Percentiles rank a stretch among this genome's conserved stretches.
Evolutionary conservation across 2,329 filamentous ascomycete genomes (phyloP).

Genomic region (Thielaviopsis musarum): DNA sequence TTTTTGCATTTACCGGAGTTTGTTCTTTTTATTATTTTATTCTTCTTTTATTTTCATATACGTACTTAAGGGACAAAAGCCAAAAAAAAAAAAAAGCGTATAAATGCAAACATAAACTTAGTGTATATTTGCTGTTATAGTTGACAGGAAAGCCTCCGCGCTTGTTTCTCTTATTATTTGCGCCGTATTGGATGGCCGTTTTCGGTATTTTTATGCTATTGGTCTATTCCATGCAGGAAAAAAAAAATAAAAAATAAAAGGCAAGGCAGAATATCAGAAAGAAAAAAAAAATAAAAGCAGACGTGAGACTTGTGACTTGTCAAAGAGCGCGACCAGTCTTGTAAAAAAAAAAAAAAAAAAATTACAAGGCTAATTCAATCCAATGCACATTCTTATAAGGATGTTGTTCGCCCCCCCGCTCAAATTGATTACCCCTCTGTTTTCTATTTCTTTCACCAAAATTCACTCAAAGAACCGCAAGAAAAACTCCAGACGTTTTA

Average conservation of each 20-base stretch:
- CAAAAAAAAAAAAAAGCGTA: no score
- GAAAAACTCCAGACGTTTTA: no score
- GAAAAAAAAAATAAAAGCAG: neutral
- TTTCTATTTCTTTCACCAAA: neutral
- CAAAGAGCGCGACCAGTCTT: neutral
- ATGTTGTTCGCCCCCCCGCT: neutral
- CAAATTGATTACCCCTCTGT: neutral
- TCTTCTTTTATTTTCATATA: neutral
- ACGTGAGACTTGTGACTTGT: no score
- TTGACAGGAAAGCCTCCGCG: no score
- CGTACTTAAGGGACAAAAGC: no score
- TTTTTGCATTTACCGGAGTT: slow-evolving; percentile 10
- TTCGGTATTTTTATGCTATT: no score
- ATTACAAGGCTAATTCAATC: no score
- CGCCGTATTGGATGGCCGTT: neutral
- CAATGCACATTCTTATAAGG: no score
- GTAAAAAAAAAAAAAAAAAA: neutral
- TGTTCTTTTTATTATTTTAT: neutral
- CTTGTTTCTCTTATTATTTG: neutral
- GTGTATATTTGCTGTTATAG: no score
- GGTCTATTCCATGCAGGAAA: neutral
- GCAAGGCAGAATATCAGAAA: neutral
- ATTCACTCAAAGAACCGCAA: no score
- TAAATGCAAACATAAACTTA: no score
- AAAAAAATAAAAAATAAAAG: neutral